Evolutionary conservation across 108 stramenopile species (phyloP).

Genomic region (Cylindrotheca closterium): DNA sequence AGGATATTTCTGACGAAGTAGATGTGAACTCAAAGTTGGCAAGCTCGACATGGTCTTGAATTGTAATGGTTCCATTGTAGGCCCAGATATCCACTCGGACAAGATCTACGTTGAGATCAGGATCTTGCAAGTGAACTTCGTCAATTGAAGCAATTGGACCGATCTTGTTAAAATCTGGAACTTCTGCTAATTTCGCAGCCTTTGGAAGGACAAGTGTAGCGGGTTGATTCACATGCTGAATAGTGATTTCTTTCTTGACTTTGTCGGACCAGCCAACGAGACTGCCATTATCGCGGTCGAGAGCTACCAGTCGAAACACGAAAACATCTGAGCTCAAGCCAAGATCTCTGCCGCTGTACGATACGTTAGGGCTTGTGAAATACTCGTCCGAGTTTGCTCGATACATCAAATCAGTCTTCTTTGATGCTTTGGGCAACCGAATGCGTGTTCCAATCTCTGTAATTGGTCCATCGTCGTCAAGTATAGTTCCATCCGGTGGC

Average conservation of each 20-base stretch:
- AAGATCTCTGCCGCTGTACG: constrained; percentile 2
- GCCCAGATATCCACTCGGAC: constrained; percentile 31
- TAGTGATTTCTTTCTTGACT: constrained; percentile 10
- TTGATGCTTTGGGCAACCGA: neutral
- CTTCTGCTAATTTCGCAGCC: neutral
- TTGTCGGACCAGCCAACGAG: constrained; percentile 17
- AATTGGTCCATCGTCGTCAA: neutral
- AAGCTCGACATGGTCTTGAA: constrained; percentile 9
- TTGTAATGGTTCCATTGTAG: constrained; percentile 16
- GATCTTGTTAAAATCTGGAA: neutral
- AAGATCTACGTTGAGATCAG: constrained; percentile 26
- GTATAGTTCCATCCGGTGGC: neutral
- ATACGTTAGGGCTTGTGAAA: constrained; percentile 13
- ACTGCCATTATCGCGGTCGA: neutral
- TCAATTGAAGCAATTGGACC: constrained; percentile 19
- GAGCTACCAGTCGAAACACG: constrained; percentile 20
- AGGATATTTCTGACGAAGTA: neutral
- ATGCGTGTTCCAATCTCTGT: constrained; percentile 1
- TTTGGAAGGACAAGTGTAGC: constrained; percentile 9
- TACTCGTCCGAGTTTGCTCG: constrained; percentile 1
- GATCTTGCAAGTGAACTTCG: constrained; percentile 2
- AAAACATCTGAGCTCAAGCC: constrained; percentile 6
- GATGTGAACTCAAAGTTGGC: constrained; percentile 2
- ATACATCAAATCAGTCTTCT: neutral
- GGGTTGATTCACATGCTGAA: constrained; percentile 29